Evolutionary conservation across 2,329 filamentous ascomycete species (phyloP).

Genomic region (Paraphoma sp.): DNA sequence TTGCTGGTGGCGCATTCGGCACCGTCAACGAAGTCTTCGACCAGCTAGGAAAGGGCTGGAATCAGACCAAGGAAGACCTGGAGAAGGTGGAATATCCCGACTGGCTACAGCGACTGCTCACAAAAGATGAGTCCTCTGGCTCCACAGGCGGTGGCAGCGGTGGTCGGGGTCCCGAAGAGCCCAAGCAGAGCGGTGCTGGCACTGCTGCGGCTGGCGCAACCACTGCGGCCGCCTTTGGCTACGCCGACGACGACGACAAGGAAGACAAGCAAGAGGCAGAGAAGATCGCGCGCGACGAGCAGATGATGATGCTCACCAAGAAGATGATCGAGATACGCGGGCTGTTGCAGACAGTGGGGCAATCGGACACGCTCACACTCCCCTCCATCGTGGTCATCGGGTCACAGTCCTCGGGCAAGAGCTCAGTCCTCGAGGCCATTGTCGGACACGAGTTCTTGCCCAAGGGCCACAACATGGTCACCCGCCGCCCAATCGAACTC

Average conservation of each 20-base stretch:
- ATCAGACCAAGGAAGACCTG: constrained; percentile 79
- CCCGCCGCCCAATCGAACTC: constrained; percentile 90
- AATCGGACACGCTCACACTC: constrained; percentile 84
- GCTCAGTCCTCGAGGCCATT: constrained; percentile 94
- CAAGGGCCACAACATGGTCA: constrained; percentile 99
- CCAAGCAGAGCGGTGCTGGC: constrained; percentile 61
- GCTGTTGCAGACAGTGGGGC: constrained; percentile 88
- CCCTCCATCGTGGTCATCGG: constrained; percentile 99
- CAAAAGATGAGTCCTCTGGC: constrained; percentile 47
- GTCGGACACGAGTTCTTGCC: constrained; percentile 97
- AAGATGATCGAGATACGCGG: constrained; percentile 99
- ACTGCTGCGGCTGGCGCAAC: constrained; percentile 72
- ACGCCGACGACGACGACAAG: constrained; percentile 72
- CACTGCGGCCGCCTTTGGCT: constrained; percentile 79
- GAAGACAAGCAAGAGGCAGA: constrained; percentile 69
- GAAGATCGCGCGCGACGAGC: constrained; percentile 83
- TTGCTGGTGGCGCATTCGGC: constrained; percentile 73
- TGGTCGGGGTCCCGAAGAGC: constrained; percentile 52
- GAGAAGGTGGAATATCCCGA: constrained; percentile 72
- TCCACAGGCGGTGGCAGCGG: constrained; percentile 47
- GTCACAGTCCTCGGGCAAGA: constrained; percentile 97
- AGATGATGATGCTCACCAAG: constrained; percentile 99
- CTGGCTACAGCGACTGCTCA: constrained; percentile 79
- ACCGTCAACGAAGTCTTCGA: constrained; percentile 76
- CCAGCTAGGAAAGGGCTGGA: constrained; percentile 82